Conservation (phyloP, 148 eudicot species). For the Chenopodium quinoa region DNA sequence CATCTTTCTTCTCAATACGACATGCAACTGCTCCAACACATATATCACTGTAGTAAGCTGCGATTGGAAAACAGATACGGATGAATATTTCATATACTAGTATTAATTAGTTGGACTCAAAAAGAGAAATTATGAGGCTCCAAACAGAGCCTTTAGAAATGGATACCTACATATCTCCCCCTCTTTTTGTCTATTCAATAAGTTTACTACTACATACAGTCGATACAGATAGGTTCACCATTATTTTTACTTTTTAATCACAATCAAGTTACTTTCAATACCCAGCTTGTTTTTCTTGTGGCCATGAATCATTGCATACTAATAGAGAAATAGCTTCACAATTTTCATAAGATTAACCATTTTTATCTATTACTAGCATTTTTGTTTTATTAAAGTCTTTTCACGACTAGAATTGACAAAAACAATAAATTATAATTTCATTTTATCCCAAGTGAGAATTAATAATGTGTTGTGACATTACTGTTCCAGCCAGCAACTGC, state of each 20-base stretch:
- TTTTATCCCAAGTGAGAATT: background rate
- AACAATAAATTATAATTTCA: background rate
- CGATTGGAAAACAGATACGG: background rate
- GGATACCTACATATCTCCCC: background rate
- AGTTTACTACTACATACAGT: background rate
- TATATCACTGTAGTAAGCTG: slow-evolving; percentile 93
- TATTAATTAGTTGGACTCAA: background rate
- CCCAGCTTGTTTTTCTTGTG: background rate
- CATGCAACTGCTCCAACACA: slow-evolving; percentile 97
- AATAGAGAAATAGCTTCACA: background rate
- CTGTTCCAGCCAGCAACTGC: background rate
- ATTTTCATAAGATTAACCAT: background rate
- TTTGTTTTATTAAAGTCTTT: background rate
- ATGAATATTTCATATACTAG: slow-evolving; percentile 11
- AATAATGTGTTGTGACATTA: background rate
- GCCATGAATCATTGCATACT: background rate
- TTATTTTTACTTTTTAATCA: background rate
- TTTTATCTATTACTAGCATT: background rate
- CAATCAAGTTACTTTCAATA: background rate
- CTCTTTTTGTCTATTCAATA: background rate
- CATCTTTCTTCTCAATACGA: slow-evolving; percentile 85
- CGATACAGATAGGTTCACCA: background rate
- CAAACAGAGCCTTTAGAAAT: background rate
- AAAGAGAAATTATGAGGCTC: background rate
- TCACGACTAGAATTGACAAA: no score